Conservation (phyloP, 495 filamentous ascomycete genomes). For the Trichodelitschia bisporula region DNA sequence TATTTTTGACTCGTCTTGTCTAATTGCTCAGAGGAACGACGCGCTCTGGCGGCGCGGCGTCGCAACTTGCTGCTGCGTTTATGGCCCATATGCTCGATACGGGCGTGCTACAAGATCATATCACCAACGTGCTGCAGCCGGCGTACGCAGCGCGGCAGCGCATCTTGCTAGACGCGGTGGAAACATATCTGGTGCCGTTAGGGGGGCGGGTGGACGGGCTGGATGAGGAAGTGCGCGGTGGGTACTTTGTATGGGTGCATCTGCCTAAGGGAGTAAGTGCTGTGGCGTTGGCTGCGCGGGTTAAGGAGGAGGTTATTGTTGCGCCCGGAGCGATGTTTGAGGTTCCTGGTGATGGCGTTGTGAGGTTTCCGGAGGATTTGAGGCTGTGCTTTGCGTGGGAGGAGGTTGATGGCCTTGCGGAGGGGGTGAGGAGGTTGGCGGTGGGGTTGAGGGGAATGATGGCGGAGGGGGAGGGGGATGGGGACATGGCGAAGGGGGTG, state of each 20-base stretch:
- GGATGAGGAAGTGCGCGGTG: conserved; percentile 24
- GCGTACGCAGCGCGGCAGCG: conserved; percentile 31
- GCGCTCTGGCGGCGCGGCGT: conserved; percentile 52
- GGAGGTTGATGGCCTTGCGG: conserved; percentile 35
- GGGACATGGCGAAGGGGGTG: no score
- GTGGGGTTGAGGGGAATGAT: conserved; percentile 17
- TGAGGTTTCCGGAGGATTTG: conserved; percentile 26
- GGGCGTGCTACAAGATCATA: conserved; percentile 22
- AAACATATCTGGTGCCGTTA: conserved; percentile 28
- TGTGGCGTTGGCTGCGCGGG: conserved; percentile 27
- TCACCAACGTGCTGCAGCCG: conserved; percentile 20
- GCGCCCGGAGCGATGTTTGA: conserved; percentile 41
- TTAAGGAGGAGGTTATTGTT: conserved; percentile 35
- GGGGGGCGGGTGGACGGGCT: conserved; percentile 26
- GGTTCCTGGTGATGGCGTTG: conserved; percentile 30
- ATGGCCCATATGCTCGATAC: conserved; percentile 31
- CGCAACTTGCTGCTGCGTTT: conserved; percentile 41
- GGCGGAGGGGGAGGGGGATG: no score
- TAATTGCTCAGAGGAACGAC: conserved; percentile 29
- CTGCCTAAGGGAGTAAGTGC: conserved; percentile 27
- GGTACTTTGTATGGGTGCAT: conserved; percentile 62
- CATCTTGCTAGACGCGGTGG: conserved; percentile 26
- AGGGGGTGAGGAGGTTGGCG: conserved; percentile 41
- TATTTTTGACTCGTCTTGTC: conserved; percentile 1
- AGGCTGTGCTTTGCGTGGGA: conserved; percentile 60